Conservation (phyloP, 140 eudicot species). For the Ambrosia hybrid region DNA sequence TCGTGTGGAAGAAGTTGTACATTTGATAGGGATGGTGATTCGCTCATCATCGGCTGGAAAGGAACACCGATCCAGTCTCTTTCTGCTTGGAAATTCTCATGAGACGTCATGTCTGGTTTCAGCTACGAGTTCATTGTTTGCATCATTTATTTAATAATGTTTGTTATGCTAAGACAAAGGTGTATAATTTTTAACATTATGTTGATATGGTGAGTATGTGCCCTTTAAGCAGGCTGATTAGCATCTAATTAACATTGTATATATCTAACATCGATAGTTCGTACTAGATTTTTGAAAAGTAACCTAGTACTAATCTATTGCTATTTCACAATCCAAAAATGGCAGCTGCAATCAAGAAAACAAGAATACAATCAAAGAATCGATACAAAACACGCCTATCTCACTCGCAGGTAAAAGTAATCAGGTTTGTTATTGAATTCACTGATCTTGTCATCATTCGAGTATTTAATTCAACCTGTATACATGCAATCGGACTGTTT, state of each 20-base stretch:
- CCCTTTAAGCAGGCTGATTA: slow-evolving; percentile 22
- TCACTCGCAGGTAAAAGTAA: slow-evolving; percentile 8
- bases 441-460: background rate
- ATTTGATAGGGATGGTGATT: background rate
- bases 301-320: too few species aligned
- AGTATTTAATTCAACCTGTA: slow-evolving; percentile 6
- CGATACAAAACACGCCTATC: slow-evolving; percentile 1
- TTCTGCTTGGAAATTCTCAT: background rate
- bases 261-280: too few species aligned
- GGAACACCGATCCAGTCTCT: background rate
- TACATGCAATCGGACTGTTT: slow-evolving; percentile 7
- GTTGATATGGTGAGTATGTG: background rate
- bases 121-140: too few species aligned
- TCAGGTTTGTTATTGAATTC: slow-evolving; percentile 22
- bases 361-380: background rate
- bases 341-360: too few species aligned
- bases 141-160: too few species aligned
- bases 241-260: slow-evolving; percentile 19
- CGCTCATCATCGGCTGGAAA: background rate
- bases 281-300: too few species aligned
- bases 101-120: too few species aligned
- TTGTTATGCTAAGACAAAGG: too few species aligned
- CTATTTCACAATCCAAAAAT: too few species aligned
- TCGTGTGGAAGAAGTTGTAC: background rate
- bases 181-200: background rate